Base-by-base conservation (phyloP, 2,329 filamentous ascomycete genomes). In the Fusarium musae region DNA sequence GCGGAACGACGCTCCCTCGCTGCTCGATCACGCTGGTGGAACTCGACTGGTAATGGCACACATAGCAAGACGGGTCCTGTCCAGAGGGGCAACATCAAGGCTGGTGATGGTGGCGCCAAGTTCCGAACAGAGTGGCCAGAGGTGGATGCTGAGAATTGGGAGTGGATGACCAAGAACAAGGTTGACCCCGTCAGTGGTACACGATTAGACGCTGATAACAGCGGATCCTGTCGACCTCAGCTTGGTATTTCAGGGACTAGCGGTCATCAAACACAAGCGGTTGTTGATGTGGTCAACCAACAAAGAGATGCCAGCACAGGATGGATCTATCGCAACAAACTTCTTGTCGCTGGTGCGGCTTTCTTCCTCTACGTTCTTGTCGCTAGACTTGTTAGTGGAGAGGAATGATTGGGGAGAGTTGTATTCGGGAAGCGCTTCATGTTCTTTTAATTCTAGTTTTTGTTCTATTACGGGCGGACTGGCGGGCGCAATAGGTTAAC, bases 61-160 rank as follows among this genome's bases (percentile, higher is more conserved):
- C 89, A 92, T 69, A 80, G 83, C 21, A 90, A 88, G 70, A 81
- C 84, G 28, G 87, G 86, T 63, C 81, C 84, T 6, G 84, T 85
- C 2, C 84, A 85, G 64, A 94, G 92, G 80, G 94, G 93, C 15
- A 94, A 97, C 71, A 91, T 98, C 79, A 97, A 95, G 83, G 93
- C 93, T 6, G 96, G 96, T 28, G 96, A 99, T 79, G 95, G 95
- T 17, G 96, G 96, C 7, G 90, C 92, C 78, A 97, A 97, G 84
- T 99, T 99, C 82, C 89, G 91, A 63, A 86, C 89, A 16, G 94
- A 98, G 83, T 99, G 95, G 94, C 91, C 94, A 21, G 96, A 98
- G 52, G 79, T 97, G 28, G 95, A 99, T 80, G 86, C 89, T 72
- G 93, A 96, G 85, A 99, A 99, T 80, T 93, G 92, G 91, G 91